Base-by-base conservation (phyloP, 805 yeast species). In the Hanseniaspora occidentalis region DNA sequence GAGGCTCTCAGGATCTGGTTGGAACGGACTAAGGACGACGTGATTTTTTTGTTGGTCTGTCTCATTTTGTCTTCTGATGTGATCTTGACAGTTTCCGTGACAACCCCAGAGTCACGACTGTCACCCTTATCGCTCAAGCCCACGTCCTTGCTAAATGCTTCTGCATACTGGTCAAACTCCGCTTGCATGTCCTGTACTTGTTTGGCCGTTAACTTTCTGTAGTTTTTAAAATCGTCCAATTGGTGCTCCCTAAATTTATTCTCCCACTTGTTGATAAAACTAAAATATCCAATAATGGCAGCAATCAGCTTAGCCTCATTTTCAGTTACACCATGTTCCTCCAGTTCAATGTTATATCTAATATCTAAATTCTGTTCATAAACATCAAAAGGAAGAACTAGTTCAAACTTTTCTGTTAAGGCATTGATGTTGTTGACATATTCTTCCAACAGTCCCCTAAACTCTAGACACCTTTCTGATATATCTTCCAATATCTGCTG, bases 1-100 rank as follows among this genome's bases (percentile, higher is more conserved):
- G 61, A 50, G 2, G 58, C 48, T 41, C 57, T 60, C 38, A 60
- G 31, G 10, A 58, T 45, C 38, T 57, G 59, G 38, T 57, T 58
- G 10, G 60, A 50, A 36, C 55, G 54, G 11, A 56, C 46, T 25
- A 60, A 45, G 37, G 57, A 57, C 7, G 52, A 49, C 1, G 61
- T 60, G 33, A 60, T 39, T 29, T 49, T 49, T 40, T 53, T 52
- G 16, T 57, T 60, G 17, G 49, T 53, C 17, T 40, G 36, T 26
- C 54, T 39, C n/a, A 58, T 37, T 39, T 53, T 52, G n/a, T 50
- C 54, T 39, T 52, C 51, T n/a, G 54, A 42, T 1, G 51, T 45
- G 18, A 29, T 18, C 3, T 35, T 19, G 4, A 36, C 37, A 18
- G 33, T 42, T 20, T 42, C 38, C 13, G 33, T 18, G 6, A 21